Evolutionary conservation across 768 basidiomycete genomes (phyloP).

Genomic region (Leccinum sublutescens): DNA sequence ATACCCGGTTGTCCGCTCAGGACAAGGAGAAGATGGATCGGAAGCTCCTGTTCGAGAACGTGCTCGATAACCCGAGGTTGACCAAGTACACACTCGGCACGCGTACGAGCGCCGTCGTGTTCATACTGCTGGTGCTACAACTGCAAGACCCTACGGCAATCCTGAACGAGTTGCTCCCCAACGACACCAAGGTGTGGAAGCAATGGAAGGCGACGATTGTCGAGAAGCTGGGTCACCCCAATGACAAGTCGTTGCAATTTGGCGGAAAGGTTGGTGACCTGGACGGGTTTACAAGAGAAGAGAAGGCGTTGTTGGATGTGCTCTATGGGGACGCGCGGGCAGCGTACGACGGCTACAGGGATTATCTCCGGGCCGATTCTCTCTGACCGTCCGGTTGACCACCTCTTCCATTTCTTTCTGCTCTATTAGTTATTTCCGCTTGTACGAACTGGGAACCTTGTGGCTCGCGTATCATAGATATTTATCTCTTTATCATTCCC

Average conservation of each 20-base stretch:
- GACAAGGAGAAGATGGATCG: slow-evolving; percentile 26
- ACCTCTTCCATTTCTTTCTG: too few relatives aligned
- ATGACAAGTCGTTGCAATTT: background rate
- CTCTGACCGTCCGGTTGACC: background rate
- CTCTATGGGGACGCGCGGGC: slow-evolving; percentile 15
- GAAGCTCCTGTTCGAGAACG: slow-evolving; percentile 11
- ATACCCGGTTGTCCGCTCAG: slow-evolving; percentile 24
- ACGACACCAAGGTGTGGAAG: slow-evolving; percentile 22
- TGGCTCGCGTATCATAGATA: background rate
- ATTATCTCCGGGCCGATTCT: slow-evolving; percentile 4
- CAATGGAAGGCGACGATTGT: slow-evolving; percentile 16
- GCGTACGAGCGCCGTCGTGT: slow-evolving; percentile 17
- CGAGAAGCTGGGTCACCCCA: background rate
- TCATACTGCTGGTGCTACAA: slow-evolving; percentile 12
- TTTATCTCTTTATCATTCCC: background rate
- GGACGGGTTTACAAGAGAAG: slow-evolving; percentile 10
- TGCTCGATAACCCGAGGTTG: slow-evolving; percentile 13
- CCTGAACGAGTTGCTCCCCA: slow-evolving; percentile 18
- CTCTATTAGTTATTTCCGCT: background rate
- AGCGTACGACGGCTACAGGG: slow-evolving; percentile 14
- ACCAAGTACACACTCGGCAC: slow-evolving; percentile 17
- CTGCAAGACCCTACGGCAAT: slow-evolving; percentile 5
- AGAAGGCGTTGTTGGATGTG: slow-evolving; percentile 5
- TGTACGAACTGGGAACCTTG: background rate
- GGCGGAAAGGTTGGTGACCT: background rate